Evolutionary conservation across 164 flowering plant species (phyloP).

Genomic region (Annona squamosa): DNA sequence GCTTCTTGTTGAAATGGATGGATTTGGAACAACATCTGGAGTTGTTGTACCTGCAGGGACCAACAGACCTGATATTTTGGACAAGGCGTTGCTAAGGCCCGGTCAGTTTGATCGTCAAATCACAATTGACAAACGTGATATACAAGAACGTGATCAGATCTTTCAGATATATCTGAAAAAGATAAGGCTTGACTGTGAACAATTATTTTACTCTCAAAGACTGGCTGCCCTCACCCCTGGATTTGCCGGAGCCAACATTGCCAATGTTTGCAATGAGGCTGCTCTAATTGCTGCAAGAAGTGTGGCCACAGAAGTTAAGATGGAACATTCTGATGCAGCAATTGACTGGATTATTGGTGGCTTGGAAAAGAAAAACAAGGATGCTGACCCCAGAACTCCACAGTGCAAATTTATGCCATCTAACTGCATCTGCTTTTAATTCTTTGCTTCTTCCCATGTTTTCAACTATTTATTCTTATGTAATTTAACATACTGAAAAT

Average conservation of each 20-base stretch:
- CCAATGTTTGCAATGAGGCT: conserved; percentile 90
- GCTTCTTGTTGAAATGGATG: conserved; percentile 93
- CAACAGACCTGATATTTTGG: conserved; percentile 84
- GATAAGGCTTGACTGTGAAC: conserved; percentile 66
- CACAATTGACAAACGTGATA: conserved; percentile 73
- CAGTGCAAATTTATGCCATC: not conserved
- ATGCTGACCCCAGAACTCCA: conserved; percentile 10
- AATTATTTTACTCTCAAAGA: conserved; percentile 66
- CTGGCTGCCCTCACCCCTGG: conserved; percentile 94
- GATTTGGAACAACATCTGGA: conserved; percentile 86
- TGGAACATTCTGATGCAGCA: conserved; percentile 86
- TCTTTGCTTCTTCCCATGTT: not conserved
- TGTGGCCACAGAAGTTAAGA: conserved; percentile 40
- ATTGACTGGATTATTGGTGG: conserved; percentile 90
- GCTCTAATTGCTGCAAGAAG: conserved; percentile 82
- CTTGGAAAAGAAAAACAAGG: conserved; percentile 87
- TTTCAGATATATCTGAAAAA: conserved; percentile 63
- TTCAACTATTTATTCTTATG: not conserved
- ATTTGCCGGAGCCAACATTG: conserved; percentile 95
- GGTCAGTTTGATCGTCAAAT: conserved; percentile 91
- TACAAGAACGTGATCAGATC: conserved; percentile 77
- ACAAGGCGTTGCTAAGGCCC: conserved; percentile 82
- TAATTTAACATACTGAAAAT: too few species aligned
- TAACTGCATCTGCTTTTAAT: too few species aligned
- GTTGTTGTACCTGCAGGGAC: conserved; percentile 95